Evolutionary conservation across 2,329 filamentous ascomycete species (phyloP).

Genomic region (Colletotrichum eleusines): DNA sequence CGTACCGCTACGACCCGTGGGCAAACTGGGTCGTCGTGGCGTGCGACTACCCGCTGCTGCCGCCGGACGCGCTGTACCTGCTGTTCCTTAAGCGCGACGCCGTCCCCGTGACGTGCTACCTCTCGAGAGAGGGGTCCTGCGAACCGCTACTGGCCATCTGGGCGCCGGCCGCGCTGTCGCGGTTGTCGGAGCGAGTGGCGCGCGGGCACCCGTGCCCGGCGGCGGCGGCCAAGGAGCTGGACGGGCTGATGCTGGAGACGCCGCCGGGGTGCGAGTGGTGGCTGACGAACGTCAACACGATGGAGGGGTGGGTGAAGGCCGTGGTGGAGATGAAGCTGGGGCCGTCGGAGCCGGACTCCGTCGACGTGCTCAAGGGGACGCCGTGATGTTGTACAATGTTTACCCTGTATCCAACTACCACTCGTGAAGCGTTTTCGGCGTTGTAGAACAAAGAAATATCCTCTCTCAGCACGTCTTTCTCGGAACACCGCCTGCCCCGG

Average conservation of each 20-base stretch:
- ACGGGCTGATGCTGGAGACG: conserved; percentile 15
- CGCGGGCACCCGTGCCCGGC: conserved; percentile 38
- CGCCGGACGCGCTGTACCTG: conserved; percentile 45
- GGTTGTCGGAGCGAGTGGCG: conserved; percentile 41
- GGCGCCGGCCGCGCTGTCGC: conserved; percentile 48
- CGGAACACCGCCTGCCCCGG: neutral
- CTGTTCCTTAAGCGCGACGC: conserved; percentile 45
- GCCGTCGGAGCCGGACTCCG: neutral
- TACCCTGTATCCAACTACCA: neutral
- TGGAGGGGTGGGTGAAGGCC: conserved; percentile 31
- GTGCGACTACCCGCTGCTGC: conserved; percentile 52
- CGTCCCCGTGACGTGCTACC: conserved; percentile 51
- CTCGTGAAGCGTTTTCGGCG: neutral
- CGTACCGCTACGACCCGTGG: conserved; percentile 45
- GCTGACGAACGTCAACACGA: conserved; percentile 32
- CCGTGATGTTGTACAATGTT: neutral
- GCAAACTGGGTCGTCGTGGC: conserved; percentile 50
- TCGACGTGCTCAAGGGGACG: neutral
- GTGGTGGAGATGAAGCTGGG: conserved; percentile 33
- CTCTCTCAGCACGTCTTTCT: neutral
- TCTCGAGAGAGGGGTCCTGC: conserved; percentile 46
- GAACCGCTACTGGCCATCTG: conserved; percentile 54
- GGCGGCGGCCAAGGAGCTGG: conserved; percentile 24
- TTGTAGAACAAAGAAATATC: neutral
- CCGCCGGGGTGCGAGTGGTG: conserved; percentile 30